phyloP scores from a whole-genome alignment of 495 filamentous ascomycete genomes.

The Cenococcum geophilum region DNA sequence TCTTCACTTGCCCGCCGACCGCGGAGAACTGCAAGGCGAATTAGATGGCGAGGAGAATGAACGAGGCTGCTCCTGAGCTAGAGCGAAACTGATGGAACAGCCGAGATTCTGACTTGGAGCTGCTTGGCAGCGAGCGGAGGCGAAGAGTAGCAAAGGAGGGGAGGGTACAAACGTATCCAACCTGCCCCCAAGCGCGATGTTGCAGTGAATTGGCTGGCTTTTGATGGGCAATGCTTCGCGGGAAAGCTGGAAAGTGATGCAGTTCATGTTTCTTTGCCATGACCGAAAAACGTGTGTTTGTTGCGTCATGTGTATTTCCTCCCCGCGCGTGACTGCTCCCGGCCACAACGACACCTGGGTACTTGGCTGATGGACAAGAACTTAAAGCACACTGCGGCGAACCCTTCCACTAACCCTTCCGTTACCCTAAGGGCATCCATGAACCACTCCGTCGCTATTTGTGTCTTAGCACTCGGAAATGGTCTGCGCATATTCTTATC shows the following conservation, averaged over 20 bases:
- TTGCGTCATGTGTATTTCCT: slow-evolving; percentile 1
- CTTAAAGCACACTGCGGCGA: no score
- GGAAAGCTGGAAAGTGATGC: not conserved
- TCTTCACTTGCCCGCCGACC: not conserved
- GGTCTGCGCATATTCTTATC: no score
- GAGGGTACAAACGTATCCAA: not conserved
- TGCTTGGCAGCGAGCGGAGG: not conserved
- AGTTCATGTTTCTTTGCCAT: not conserved
- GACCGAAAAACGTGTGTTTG: not conserved
- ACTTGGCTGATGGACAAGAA: no score
- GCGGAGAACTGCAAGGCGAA: not conserved
- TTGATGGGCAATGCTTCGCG: not conserved
- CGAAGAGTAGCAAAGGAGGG: not conserved
- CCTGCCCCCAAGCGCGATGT: no score
- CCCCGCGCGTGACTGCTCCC: no score
- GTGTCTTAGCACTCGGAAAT: no score
- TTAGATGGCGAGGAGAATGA: not conserved
- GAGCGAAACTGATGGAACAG: slow-evolving; percentile 2
- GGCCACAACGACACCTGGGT: no score
- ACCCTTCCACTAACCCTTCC: no score
- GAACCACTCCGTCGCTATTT: no score
- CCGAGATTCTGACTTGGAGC: not conserved
- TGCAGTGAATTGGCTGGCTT: not conserved
- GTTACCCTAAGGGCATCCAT: no score
- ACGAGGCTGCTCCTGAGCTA: slow-evolving; percentile 1